Conservation (phyloP, 805 yeast genomes). For the Saturnispora ahearnii region DNA sequence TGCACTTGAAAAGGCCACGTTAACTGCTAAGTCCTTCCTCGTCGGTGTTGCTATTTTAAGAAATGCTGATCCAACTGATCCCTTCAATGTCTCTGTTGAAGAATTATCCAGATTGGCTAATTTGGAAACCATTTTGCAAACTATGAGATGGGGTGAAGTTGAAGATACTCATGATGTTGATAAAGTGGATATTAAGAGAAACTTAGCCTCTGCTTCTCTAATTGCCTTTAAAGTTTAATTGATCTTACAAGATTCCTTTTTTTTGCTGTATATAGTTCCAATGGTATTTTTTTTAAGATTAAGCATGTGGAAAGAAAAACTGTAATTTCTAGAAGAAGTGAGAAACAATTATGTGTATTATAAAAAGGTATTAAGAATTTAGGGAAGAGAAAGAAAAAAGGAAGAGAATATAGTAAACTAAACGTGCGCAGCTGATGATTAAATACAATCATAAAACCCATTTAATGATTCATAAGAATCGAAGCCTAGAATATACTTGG, state of each 20-base stretch:
- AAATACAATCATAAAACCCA: constrained; percentile 7
- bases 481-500: constrained; percentile 9
- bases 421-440: neutral
- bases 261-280: neutral
- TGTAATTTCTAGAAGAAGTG: neutral
- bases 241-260: neutral
- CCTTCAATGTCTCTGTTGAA: constrained; percentile 40
- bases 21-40: constrained; percentile 77
- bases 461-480: constrained; percentile 6
- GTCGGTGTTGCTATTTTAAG: constrained; percentile 66
- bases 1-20: constrained; percentile 83
- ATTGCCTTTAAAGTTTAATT: constrained; percentile 27
- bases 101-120: constrained; percentile 71
- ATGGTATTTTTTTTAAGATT: too few species aligned
- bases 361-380: neutral
- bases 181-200: constrained; percentile 77
- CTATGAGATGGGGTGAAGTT: constrained; percentile 94
- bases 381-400: neutral
- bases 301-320: neutral
- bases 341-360: neutral
- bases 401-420: too few species aligned
- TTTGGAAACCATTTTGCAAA: constrained; percentile 77
- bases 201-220: constrained; percentile 69
- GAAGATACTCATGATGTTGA: constrained; percentile 99
- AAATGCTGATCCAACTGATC: constrained; percentile 26